A percentile compares a stretch with the other conserved stretches of the same genome.
Evolutionary conservation across 768 basidiomycete genomes (phyloP).

Genomic region (Tylopilus felleus): DNA sequence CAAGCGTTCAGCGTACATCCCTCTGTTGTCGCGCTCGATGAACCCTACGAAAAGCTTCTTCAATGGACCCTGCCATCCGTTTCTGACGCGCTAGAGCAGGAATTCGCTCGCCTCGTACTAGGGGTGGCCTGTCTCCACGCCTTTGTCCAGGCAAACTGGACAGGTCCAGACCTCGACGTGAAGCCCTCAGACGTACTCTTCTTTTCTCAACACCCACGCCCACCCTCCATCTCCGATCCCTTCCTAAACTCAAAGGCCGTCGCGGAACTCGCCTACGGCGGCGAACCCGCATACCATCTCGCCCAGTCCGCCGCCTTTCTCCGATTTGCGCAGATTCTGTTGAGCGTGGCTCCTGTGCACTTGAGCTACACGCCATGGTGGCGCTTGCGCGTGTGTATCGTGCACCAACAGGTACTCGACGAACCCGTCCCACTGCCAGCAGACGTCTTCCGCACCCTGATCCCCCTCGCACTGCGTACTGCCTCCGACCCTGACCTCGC

Average conservation of each 20-base stretch:
- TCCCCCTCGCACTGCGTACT: slow-evolving; percentile 39
- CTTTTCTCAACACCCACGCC: slow-evolving; percentile 28
- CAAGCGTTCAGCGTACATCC: slow-evolving; percentile 36
- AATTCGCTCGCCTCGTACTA: slow-evolving; percentile 57
- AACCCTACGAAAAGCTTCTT: slow-evolving; percentile 38
- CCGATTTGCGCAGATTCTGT: slow-evolving; percentile 67
- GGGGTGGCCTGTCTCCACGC: slow-evolving; percentile 83
- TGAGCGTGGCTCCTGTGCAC: slow-evolving; percentile 44
- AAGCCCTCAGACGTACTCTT: slow-evolving; percentile 39
- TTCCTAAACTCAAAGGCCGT: slow-evolving; percentile 63
- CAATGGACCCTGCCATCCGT: slow-evolving; percentile 28
- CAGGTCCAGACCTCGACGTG: slow-evolving; percentile 81
- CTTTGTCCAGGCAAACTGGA: slow-evolving; percentile 95
- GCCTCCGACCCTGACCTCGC: slow-evolving; percentile 58
- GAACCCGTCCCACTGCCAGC: slow-evolving; percentile 66
- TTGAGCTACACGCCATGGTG: slow-evolving; percentile 68
- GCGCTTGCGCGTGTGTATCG: slow-evolving; percentile 66
- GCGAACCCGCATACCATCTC: slow-evolving; percentile 97
- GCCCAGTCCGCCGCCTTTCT: slow-evolving; percentile 65
- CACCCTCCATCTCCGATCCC: slow-evolving; percentile 39
- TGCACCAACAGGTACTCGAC: slow-evolving; percentile 78
- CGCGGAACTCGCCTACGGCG: slow-evolving; percentile 73
- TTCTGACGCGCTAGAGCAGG: slow-evolving; percentile 40
- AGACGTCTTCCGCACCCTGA: slow-evolving; percentile 39
- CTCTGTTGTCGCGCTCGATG: slow-evolving; percentile 33